phyloP scores from a whole-genome alignment of 2,329 filamentous ascomycete genomes.

The Bertia moriformis region DNA sequence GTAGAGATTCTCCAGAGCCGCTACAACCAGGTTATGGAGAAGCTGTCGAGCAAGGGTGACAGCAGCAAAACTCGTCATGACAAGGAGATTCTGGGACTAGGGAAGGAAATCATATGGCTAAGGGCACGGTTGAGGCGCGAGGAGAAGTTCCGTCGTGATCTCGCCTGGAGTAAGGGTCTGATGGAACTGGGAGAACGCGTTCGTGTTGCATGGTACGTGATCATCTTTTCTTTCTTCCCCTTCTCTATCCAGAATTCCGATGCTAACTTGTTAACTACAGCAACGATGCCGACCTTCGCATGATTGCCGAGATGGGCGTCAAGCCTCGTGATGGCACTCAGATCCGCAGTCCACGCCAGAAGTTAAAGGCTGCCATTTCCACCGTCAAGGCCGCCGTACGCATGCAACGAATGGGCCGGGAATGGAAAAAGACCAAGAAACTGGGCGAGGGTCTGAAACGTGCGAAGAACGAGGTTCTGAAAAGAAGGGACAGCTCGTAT shows the following conservation, averaged over 20 bases:
- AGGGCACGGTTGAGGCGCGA: background rate
- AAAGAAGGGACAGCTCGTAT: conserved; percentile 16
- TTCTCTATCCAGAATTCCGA: background rate
- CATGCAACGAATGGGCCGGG: conserved; percentile 25
- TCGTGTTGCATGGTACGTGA: background rate
- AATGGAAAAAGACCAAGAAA: conserved; percentile 25
- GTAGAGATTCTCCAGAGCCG: background rate
- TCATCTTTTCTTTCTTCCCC: background rate
- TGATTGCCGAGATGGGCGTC: conserved; percentile 1
- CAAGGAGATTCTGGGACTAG: background rate
- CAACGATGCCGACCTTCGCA: conserved; percentile 1
- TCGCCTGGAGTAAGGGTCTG: conserved; percentile 1
- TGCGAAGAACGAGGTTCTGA: conserved; percentile 21
- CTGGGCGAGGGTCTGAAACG: conserved; percentile 24
- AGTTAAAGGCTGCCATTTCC: conserved; percentile 22
- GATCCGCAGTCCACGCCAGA: conserved; percentile 6
- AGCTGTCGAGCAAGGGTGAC: background rate
- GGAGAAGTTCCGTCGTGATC: conserved; percentile 1
- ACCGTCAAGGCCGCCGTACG: conserved; percentile 25
- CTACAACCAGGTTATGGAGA: background rate
- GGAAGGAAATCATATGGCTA: conserved; percentile 1
- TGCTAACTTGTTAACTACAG: background rate
- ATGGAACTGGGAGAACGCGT: conserved; percentile 1
- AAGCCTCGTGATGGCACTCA: background rate
- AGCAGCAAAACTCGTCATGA: background rate